Percentiles rank a stretch among this genome's conserved stretches.
These are phyloP conservation scores for Panicum miliaceum DNA, from an alignment of 176 grass and related monocot genomes.

Conservation along the genomic window DNA sequence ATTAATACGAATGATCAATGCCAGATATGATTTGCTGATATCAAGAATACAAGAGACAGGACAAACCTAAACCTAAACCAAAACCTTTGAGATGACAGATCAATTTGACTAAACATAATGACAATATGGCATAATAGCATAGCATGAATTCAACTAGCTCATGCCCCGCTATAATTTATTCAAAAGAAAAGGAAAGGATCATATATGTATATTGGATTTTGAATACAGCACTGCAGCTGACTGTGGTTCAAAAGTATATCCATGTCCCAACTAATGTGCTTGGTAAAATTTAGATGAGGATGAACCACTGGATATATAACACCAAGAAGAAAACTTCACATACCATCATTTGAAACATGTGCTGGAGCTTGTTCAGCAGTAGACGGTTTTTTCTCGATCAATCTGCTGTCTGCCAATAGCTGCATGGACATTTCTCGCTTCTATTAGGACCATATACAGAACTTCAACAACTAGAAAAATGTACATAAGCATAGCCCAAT, in stretches of 20 bases:
- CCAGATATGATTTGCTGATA: slow-evolving; percentile 1
- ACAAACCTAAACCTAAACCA: background rate
- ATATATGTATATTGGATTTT: background rate
- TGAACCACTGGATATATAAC: background rate
- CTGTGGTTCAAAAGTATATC: background rate
- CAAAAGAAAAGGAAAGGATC: background rate
- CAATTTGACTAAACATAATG: slow-evolving; percentile 22
- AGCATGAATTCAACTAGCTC: background rate
- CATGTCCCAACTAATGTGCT: slow-evolving; percentile 3
- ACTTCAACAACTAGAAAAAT: slow-evolving; percentile 26
- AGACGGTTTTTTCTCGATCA: slow-evolving; percentile 59
- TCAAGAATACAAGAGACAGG: background rate
- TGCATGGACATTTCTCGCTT: slow-evolving; percentile 43
- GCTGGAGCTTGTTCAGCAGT: slow-evolving; percentile 47
- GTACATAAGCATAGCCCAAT: background rate
- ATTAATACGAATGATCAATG: background rate
- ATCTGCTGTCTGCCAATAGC: slow-evolving; percentile 80
- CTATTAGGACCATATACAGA: slow-evolving; percentile 11
- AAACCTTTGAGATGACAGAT: slow-evolving; percentile 9
- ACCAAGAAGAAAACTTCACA: slow-evolving; percentile 23
- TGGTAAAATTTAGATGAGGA: background rate
- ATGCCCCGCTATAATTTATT: background rate
- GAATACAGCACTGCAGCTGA: background rate
- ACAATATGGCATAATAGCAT: background rate
- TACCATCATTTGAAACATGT: slow-evolving; percentile 68